phyloP scores from a whole-genome alignment of 2,329 filamentous ascomycete species.

The Cryphonectria naterciae region DNA sequence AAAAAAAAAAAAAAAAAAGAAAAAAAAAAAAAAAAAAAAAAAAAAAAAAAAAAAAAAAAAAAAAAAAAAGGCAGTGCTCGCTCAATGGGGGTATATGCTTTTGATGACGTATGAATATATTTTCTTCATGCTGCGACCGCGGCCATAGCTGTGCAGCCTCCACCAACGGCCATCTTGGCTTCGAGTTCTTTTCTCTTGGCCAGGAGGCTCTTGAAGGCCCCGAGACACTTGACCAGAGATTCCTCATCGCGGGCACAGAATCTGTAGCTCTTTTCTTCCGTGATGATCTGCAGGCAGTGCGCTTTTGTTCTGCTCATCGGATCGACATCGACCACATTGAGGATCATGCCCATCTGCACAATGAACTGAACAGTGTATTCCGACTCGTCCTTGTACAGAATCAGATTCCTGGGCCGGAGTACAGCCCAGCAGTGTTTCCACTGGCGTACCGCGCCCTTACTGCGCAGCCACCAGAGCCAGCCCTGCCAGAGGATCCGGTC shows the following conservation, averaged over 20 bases:
- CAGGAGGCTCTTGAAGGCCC: conserved; percentile 86
- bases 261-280: conserved; percentile 83
- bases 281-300: conserved; percentile 90
- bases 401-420: conserved; percentile 79
- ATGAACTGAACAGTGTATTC: conserved; percentile 90
- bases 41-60: neutral
- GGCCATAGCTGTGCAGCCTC: conserved; percentile 22
- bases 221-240: conserved; percentile 79
- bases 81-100: conserved; percentile 11
- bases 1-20: conserved; percentile 12
- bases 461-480: conserved; percentile 82
- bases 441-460: conserved; percentile 79
- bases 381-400: conserved; percentile 89
- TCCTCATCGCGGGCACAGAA: conserved; percentile 84
- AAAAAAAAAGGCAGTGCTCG: neutral
- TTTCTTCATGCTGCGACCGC: conserved; percentile 21
- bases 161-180: conserved; percentile 48
- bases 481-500: conserved; percentile 95
- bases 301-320: conserved; percentile 82
- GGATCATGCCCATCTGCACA: conserved; percentile 75
- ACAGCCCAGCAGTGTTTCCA: conserved; percentile 98
- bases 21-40: neutral
- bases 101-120: neutral
- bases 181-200: conserved; percentile 69
- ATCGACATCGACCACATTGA: conserved; percentile 92